Percentiles rank a stretch among this genome's conserved stretches.
phyloP scores from a whole-genome alignment of 257 asterid species.

The Scutellaria minor region DNA sequence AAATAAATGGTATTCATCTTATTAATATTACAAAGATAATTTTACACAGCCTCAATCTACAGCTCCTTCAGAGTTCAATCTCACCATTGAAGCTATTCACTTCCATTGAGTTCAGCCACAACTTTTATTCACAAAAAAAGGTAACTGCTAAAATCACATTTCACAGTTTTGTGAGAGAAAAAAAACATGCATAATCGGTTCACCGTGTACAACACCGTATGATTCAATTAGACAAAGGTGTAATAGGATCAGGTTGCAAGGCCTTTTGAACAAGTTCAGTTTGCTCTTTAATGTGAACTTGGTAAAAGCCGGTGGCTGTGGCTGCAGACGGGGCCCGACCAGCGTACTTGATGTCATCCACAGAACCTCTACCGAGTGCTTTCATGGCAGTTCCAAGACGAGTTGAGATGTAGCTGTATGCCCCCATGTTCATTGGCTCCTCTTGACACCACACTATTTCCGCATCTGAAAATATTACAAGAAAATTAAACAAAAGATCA shows the following conservation, averaged over 20 bases:
- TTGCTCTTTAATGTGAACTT: conserved; percentile 80
- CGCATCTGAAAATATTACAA: conserved; percentile 50
- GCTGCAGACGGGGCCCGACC: conserved; percentile 99
- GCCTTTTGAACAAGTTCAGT: conserved; percentile 77
- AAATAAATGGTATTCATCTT: background rate
- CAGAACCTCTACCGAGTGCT: conserved; percentile 66
- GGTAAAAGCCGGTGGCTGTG: conserved; percentile 90
- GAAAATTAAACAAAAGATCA: background rate
- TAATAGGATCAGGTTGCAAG: conserved; percentile 64
- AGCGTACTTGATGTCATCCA: conserved; percentile 73
- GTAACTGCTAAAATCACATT: conserved; percentile 10
- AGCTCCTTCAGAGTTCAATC: conserved; percentile 1
- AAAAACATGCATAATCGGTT: conserved; percentile 11
- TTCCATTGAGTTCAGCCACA: conserved; percentile 7
- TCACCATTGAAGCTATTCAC: background rate
- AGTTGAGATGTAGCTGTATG: conserved; percentile 66
- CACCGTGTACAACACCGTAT: no score
- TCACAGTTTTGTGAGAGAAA: conserved; percentile 12
- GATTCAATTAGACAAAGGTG: background rate
- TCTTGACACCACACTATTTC: conserved; percentile 86
- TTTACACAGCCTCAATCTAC: background rate
- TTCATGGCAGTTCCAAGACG: conserved; percentile 89
- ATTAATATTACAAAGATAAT: background rate
- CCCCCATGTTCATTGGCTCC: conserved; percentile 92
- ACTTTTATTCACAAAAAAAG: conserved; percentile 33